Evolutionary conservation across 2,329 filamentous ascomycete genomes (phyloP), one percentile per base, ranked within the genome.

Genomic region (Phaeosphaeriaceae sp.): DNA sequence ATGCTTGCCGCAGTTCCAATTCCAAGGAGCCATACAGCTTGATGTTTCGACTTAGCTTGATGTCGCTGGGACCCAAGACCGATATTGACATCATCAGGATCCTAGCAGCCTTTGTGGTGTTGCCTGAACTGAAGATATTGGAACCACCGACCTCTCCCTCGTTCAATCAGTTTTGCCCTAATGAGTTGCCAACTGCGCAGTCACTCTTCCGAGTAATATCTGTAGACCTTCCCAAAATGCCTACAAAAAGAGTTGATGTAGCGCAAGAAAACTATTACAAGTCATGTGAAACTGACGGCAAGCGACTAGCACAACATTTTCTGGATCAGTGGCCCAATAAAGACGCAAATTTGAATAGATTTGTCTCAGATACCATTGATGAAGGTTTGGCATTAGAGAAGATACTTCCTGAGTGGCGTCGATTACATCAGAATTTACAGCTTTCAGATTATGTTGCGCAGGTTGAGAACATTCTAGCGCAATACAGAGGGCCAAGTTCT

Each of bases 331-430:
- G 64, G 64, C 64, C 81, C 2, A 75, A 74, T 37, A 15, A 49
- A 3, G 58, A 71, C 23, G 74, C 73, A 1, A 61, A 48, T 0
- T 32, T 74, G 1, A 53, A 62, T 0, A 56, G 61, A 0, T 67
- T 77, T 12, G 41, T 58, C 3, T 52, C 6, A 20, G 48, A 26
- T 26, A 8, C 3, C 4, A 26, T 26, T 26, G 23, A 26, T 11
- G 23, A 11, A 7, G 11, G 23, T 0, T 52, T 68, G 8, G 78
- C 77, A 1, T 38, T 81, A 3, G 50, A 71, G 1, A 54, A 58
- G 0, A 64, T 84, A 26, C 45, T 60, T 0, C 74, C 73, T 0
- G 76, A 81, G 45, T 84, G 81, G 81, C 47, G 69, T 8, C 73
- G 76, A 0, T 55, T 80, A 1, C 77, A 68, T 33, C 67, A 74